Conservation (phyloP, 345 rosid species). For the Hibiscus tridactylites region DNA sequence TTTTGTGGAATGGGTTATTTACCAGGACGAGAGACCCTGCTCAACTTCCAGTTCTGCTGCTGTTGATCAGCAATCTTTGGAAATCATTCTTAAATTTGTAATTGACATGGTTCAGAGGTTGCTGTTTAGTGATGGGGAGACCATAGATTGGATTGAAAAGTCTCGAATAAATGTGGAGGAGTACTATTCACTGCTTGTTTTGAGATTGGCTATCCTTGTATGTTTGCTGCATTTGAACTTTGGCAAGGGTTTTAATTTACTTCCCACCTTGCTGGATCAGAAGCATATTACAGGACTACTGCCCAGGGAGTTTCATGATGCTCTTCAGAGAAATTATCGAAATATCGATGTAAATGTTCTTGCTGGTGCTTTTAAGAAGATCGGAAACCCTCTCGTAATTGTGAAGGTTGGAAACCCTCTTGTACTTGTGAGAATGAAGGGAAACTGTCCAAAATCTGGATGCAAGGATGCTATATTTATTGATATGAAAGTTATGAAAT, state of each 20-base stretch:
- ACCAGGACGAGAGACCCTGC: conserved; percentile 11
- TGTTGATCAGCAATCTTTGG: neutral
- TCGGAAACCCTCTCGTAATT: conserved; percentile 26
- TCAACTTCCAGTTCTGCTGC: neutral
- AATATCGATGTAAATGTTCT: neutral
- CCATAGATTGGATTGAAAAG: conserved; percentile 21
- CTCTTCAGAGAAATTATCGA: neutral
- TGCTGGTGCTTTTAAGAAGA: conserved; percentile 23
- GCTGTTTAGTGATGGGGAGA: conserved; percentile 10
- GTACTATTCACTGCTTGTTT: conserved; percentile 19
- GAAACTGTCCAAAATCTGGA: neutral
- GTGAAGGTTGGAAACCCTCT: neutral
- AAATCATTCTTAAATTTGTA: conserved; percentile 4
- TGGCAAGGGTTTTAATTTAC: conserved; percentile 5
- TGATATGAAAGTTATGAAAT: conserved; percentile 18
- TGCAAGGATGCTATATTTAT: conserved; percentile 19
- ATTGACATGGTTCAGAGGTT: neutral
- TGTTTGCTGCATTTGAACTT: conserved; percentile 34
- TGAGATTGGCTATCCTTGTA: conserved; percentile 24
- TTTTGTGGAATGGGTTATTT: conserved; percentile 34
- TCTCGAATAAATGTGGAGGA: neutral
- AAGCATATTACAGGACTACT: conserved; percentile 9
- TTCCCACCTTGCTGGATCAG: conserved; percentile 10
- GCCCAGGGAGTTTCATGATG: conserved; percentile 13
- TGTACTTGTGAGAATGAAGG: neutral